Evolutionary conservation across 2,329 filamentous ascomycete species (phyloP).

Genomic region (Diaporthe helianthi): DNA sequence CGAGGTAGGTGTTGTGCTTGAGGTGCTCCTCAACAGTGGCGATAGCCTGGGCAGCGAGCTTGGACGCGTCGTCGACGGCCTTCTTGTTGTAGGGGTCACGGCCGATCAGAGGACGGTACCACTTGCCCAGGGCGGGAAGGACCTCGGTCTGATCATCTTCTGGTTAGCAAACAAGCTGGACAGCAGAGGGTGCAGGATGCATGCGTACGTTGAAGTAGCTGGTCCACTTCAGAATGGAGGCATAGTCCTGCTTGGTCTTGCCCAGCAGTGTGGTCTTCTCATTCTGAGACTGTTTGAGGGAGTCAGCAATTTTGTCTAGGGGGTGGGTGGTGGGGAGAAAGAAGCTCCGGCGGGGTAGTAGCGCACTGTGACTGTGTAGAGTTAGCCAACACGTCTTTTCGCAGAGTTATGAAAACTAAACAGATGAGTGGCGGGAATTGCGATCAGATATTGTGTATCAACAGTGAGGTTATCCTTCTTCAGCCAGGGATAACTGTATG

Average conservation of each 20-base stretch:
- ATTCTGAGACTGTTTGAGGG: conserved; percentile 75
- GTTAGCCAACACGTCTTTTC: conserved; percentile 44
- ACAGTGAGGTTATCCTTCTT: conserved; percentile 71
- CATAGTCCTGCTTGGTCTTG: conserved; percentile 99
- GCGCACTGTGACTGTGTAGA: conserved; percentile 33
- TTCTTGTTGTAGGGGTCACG: conserved; percentile 96
- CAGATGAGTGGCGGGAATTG: conserved; percentile 39
- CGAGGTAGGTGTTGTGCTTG: conserved; percentile 91
- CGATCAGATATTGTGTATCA: conserved; percentile 87
- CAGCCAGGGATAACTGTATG: conserved; percentile 98
- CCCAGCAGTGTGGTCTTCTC: conserved; percentile 99
- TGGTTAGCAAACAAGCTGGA: conserved; percentile 12
- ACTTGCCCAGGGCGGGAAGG: conserved; percentile 73
- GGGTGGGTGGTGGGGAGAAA: conserved; percentile 37
- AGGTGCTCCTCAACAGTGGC: conserved; percentile 86
- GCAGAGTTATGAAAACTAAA: conserved; percentile 41
- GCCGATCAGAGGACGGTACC: conserved; percentile 88
- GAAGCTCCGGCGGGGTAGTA: not conserved
- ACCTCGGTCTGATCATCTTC: conserved; percentile 64
- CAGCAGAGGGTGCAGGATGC: no score
- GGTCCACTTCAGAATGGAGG: conserved; percentile 97
- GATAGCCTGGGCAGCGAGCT: conserved; percentile 72
- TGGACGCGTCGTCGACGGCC: conserved; percentile 80
- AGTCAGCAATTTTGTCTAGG: conserved; percentile 18
- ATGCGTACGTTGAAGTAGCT: conserved; percentile 80